These are phyloP conservation scores for Exophiala aquamarina DNA, from an alignment of 2,329 filamentous ascomycete genomes.

Conservation along the genomic window DNA sequence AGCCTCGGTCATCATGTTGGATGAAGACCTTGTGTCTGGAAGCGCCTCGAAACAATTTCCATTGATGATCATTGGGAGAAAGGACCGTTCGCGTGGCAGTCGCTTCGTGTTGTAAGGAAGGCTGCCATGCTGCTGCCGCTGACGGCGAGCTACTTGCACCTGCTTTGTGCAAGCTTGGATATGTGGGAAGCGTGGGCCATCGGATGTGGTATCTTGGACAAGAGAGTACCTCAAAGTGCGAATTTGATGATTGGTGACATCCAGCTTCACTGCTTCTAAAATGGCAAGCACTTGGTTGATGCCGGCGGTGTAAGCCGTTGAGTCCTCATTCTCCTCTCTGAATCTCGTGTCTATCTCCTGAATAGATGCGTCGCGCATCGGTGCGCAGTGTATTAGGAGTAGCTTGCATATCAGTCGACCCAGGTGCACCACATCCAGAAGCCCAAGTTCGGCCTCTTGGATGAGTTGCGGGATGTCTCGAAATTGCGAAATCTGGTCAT, in stretches of 20 bases:
- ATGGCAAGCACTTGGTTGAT: constrained; percentile 79
- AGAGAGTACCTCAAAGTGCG: constrained; percentile 79
- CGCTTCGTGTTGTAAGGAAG: background rate
- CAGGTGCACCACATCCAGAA: constrained; percentile 82
- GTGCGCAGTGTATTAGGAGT: constrained; percentile 90
- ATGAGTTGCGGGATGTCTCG: constrained; percentile 84
- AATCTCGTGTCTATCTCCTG: constrained; percentile 85
- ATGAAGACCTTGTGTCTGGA: constrained; percentile 18
- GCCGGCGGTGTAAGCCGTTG: constrained; percentile 71
- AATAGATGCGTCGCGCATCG: constrained; percentile 89
- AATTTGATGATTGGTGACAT: constrained; percentile 97
- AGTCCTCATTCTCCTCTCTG: constrained; percentile 67
- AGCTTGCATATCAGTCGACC: constrained; percentile 80
- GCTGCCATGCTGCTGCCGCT: background rate
- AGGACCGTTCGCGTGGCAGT: background rate
- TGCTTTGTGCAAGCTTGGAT: too few relatives aligned
- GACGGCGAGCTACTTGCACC: too few relatives aligned
- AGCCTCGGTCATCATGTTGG: constrained; percentile 13
- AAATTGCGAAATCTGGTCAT: constrained; percentile 75
- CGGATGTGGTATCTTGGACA: constrained; percentile 88
- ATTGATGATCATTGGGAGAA: constrained; percentile 12
- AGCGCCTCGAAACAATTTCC: constrained; percentile 6
- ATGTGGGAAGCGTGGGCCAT: too few relatives aligned
- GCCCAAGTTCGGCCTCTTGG: constrained; percentile 85
- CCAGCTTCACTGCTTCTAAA: constrained; percentile 93